phyloP scores from a whole-genome alignment of 495 filamentous ascomycete genomes.

The Neurospora sp. region DNA sequence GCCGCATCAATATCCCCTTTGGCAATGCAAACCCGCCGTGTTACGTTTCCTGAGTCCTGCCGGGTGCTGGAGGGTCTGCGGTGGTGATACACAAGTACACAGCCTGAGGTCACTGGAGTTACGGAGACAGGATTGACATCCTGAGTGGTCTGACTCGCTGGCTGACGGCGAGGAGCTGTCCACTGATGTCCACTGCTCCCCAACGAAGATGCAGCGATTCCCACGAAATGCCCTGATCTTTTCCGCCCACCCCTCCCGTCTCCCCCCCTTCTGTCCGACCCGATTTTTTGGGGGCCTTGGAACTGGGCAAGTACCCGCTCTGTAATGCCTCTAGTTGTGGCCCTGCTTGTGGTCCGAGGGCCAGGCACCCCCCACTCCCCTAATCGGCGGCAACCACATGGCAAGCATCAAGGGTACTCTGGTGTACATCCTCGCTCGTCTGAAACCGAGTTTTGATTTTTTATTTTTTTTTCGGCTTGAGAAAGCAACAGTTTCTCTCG shows the following conservation, averaged over 20 bases:
- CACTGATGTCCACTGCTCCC: background rate
- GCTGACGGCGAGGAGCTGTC: constrained; percentile 16
- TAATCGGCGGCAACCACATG: constrained; percentile 35
- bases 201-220: background rate
- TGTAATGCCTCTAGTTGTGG: background rate
- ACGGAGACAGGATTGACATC: constrained; percentile 17
- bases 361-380: constrained; percentile 14
- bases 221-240: background rate
- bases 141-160: constrained; percentile 25
- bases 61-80: constrained; percentile 1
- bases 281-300: constrained; percentile 12
- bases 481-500: constrained; percentile 6
- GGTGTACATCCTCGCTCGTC: background rate
- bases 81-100: constrained; percentile 7
- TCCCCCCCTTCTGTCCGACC: constrained; percentile 10
- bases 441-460: constrained; percentile 10
- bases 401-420: constrained; percentile 32
- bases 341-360: constrained; percentile 7
- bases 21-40: constrained; percentile 21
- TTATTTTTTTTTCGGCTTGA: constrained; percentile 5
- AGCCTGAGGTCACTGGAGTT: constrained; percentile 5
- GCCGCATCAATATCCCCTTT: constrained; percentile 20
- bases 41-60: constrained; percentile 10
- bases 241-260: constrained; percentile 15
- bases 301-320: constrained; percentile 13